Conservation (phyloP, 345 rosid genomes). For the sweet orange (Citrus sinensis) region DVS_A1.0 CM039161.1:3803501-3804000, state of each 20-base stretch:
- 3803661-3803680: background rate
- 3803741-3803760: conserved; percentile 33
- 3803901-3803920: conserved; percentile 36
- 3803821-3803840: conserved; percentile 8
- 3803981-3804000: conserved; percentile 23
- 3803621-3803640: background rate
- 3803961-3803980: conserved; percentile 56
- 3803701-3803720: conserved; percentile 55
- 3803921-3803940: conserved; percentile 56
- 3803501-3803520: background rate
- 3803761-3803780: conserved; percentile 47
- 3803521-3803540: background rate
- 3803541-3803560: background rate
- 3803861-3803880: conserved; percentile 21
- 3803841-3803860: conserved; percentile 15
- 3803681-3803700: background rate
- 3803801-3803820: conserved; percentile 75
- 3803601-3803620: background rate
- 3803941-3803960: conserved; percentile 33
- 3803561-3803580: background rate
- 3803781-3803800: conserved; percentile 81
- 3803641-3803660: background rate
- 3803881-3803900: conserved; percentile 31
- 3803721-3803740: conserved; percentile 52
- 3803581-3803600: background rate